Evolutionary conservation across 139 green algal genomes (phyloP).

Genomic region (Yamagishiella unicocca): DNA sequence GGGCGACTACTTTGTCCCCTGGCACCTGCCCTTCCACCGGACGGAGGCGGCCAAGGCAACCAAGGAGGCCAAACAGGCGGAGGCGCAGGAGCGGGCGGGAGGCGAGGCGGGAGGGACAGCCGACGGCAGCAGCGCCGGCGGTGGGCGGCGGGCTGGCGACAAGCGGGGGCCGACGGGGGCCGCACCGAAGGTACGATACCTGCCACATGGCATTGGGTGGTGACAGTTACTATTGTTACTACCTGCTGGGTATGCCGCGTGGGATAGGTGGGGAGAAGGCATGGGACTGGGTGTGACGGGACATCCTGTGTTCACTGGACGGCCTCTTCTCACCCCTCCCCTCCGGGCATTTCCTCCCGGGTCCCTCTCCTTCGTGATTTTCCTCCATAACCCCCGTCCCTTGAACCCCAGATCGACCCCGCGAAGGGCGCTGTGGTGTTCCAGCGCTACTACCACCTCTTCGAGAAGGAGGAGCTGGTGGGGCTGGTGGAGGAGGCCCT

Average conservation of each 20-base stretch:
- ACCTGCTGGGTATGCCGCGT: too few species aligned
- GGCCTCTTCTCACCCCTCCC: too few species aligned
- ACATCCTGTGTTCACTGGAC: too few species aligned
- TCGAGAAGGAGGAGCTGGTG: slow-evolving; percentile 51
- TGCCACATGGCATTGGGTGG: too few species aligned
- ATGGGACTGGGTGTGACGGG: too few species aligned
- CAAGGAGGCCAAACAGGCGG: neutral
- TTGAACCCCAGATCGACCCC: slow-evolving; percentile 71
- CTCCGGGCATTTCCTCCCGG: too few species aligned
- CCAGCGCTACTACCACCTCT: slow-evolving; percentile 98
- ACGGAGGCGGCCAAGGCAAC: slow-evolving; percentile 65
- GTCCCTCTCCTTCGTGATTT: neutral
- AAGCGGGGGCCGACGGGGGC: neutral
- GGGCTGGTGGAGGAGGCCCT: slow-evolving; percentile 29
- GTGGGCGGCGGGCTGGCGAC: neutral
- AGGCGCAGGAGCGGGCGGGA: neutral
- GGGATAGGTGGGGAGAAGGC: too few species aligned
- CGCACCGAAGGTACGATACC: slow-evolving; percentile 11
- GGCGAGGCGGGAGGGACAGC: neutral
- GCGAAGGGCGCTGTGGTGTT: slow-evolving; percentile 89
- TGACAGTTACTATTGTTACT: too few species aligned
- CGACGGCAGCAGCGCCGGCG: neutral
- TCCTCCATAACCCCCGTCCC: too few species aligned
- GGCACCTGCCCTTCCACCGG: slow-evolving; percentile 95
- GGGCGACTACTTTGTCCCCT: slow-evolving; percentile 96